Base-by-base conservation (phyloP, 106 monocot genomes). In the Platanthera zijinensis region DNA sequence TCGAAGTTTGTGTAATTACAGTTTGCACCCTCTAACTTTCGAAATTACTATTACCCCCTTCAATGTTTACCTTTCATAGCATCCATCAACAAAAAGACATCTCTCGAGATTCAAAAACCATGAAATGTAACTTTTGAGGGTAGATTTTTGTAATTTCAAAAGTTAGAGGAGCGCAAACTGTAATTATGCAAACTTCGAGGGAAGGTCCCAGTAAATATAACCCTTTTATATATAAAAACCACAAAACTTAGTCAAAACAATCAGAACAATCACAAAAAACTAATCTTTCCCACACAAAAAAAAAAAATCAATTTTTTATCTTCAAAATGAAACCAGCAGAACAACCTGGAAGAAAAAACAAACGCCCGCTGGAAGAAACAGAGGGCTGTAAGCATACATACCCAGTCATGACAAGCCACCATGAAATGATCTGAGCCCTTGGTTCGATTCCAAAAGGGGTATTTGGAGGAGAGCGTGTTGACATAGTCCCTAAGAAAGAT, bases 361-460 rank as follows among this genome's bases (percentile, higher is more conserved):
- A 13, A 77, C 12, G 25, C 25, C 25, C 25, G 39, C 49, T 66
- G 53, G 15, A 45, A 76, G n/a, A 21, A 70, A 48, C 45, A 68
- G 25, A 25, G 25, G 0, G 25, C 25, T 25, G 0, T 25, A 25
- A 25, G 39, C 39, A 25, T 15, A 6, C 76, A 53, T 86, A 93
- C 93, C 93, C 93, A 90, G 70, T 94, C 90, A 76, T 94, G 94
- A 78, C 94, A 94, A 80, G 88, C 88, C 19, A 88, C 90, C 11
- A 94, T 74, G 73, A 94, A 94, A 72, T 94, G 94, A 78, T 94
- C 94, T 1, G 86, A 82, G 51, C 94, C 94, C 79, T 47, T 81
- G 14, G 83, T 90, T n/a, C 94, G 71, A 74, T 94, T 94, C 94
- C 94, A 94, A 72, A 88, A 90, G 4, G 85, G 86, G 50, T 90